These are phyloP conservation scores for Backusella psychrophila DNA, from an alignment of 192 early-diverging fungal species.

Conservation along the genomic window DNA sequence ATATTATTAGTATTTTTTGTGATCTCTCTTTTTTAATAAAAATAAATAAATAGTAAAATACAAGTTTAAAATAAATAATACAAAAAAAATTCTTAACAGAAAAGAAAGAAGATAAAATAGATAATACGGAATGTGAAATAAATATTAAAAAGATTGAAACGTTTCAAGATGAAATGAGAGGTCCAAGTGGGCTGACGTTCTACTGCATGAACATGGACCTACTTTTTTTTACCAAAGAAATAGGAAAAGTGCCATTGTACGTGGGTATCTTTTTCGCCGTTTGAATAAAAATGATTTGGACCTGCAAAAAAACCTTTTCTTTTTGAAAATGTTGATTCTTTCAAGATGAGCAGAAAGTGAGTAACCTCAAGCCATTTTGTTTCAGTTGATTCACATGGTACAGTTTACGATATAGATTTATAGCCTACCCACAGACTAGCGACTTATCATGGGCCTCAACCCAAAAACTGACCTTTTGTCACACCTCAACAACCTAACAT, in stretches of 20 bases:
- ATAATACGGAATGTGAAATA: constrained; percentile 6
- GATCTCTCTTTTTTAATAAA: not conserved
- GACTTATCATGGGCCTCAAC: not conserved
- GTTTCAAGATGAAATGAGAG: constrained; percentile 4
- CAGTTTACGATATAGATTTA: not conserved
- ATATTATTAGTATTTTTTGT: not conserved
- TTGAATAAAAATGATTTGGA: not conserved
- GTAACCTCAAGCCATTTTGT: constrained; percentile 4
- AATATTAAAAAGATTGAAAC: not conserved
- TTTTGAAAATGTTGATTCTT: too few species aligned
- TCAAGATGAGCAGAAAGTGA: not conserved
- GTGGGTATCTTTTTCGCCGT: not conserved
- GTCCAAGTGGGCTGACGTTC: not conserved
- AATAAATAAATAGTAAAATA: not conserved
- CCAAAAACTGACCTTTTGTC: not conserved
- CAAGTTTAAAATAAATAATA: not conserved
- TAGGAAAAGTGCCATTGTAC: not conserved
- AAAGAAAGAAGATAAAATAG: constrained; percentile 2
- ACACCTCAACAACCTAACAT: not conserved
- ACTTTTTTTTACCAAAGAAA: not conserved
- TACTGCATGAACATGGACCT: not conserved
- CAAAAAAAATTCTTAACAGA: not conserved
- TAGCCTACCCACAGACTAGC: not conserved
- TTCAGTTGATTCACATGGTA: not conserved
- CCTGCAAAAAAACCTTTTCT: too few species aligned